Conservation (phyloP, 495 filamentous ascomycete species). For the Talaromyces trachyspermus region DNA sequence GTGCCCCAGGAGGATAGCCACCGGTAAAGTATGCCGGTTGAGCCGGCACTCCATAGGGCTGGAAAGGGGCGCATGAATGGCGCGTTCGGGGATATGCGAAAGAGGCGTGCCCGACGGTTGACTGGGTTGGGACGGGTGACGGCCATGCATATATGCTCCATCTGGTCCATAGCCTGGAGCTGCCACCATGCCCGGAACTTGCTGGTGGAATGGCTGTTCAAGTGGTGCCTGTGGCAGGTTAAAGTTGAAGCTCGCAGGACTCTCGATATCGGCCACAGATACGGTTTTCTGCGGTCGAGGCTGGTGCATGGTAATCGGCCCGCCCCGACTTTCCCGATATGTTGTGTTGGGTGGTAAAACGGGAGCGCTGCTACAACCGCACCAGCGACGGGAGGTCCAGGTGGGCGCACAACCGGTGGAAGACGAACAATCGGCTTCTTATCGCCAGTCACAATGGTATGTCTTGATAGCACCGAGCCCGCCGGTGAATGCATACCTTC, state of each 20-base stretch:
- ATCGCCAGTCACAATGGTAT: conserved; percentile 50
- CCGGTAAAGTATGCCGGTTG: conserved; percentile 53
- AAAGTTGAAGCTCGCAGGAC: conserved; percentile 62
- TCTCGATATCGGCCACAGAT: conserved; percentile 91
- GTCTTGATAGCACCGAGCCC: conserved; percentile 65
- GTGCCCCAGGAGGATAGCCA: conserved; percentile 47
- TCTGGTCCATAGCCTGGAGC: conserved; percentile 51
- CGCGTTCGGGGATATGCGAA: conserved; percentile 90
- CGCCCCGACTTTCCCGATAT: conserved; percentile 71
- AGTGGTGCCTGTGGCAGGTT: conserved; percentile 65
- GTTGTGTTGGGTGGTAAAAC: conserved; percentile 55
- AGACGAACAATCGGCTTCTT: conserved; percentile 78
- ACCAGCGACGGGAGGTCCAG: neutral
- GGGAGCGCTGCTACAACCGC: conserved; percentile 10
- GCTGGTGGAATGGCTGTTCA: conserved; percentile 85
- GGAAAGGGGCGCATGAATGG: conserved; percentile 91
- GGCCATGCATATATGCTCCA: conserved; percentile 46
- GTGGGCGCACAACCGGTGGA: conserved; percentile 52
- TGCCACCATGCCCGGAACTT: conserved; percentile 65
- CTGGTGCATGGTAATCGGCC: conserved; percentile 84
- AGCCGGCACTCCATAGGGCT: conserved; percentile 61
- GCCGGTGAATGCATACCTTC: conserved; percentile 71
- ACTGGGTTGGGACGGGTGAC: conserved; percentile 67
- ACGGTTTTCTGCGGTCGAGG: conserved; percentile 92
- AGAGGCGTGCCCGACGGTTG: conserved; percentile 82